Percentiles rank a stretch among this genome's conserved stretches.
phyloP scores from a whole-genome alignment of 805 yeast genomes.

The Lachancea nothofagi region DNA sequence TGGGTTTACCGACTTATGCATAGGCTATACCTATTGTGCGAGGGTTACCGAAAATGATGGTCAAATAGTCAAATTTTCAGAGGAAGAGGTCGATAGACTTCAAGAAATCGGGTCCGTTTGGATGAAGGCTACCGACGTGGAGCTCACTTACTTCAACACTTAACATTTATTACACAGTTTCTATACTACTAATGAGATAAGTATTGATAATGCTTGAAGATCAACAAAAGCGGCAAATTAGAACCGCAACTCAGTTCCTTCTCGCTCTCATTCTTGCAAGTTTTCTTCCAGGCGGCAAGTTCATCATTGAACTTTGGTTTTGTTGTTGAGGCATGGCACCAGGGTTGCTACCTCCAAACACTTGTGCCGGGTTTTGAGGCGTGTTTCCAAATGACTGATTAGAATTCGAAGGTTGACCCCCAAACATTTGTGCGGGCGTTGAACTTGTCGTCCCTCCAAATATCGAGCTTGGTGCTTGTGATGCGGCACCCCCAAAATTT shows the following conservation, averaged over 20 bases:
- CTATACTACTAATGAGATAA: too few species aligned
- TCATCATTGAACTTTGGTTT: constrained; percentile 8
- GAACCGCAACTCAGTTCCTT: constrained; percentile 13
- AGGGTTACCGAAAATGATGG: background rate
- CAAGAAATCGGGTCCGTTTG: constrained; percentile 2
- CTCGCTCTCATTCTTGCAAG: constrained; percentile 32
- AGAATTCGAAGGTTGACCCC: constrained; percentile 10
- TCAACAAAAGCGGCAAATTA: too few species aligned
- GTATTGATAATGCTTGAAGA: too few species aligned
- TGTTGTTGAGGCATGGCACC: constrained; percentile 5
- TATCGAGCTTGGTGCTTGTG: constrained; percentile 11
- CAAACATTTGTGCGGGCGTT: constrained; percentile 24
- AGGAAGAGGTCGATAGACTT: background rate
- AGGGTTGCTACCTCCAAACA: constrained; percentile 8
- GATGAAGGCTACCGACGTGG: constrained; percentile 5
- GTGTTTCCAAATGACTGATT: background rate
- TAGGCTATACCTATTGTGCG: constrained; percentile 10
- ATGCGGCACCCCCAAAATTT: constrained; percentile 20
- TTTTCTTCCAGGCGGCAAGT: constrained; percentile 19
- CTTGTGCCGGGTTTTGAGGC: constrained; percentile 7
- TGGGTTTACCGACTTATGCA: constrained; percentile 5
- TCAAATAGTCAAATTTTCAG: background rate
- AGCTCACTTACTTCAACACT: background rate
- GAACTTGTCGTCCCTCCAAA: constrained; percentile 9
- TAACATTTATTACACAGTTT: background rate